A percentile compares a stretch with the other conserved stretches of the same genome.
Conservation (phyloP, 441 rosid species). For the Bocquillonia castaneifolia region DNA sequence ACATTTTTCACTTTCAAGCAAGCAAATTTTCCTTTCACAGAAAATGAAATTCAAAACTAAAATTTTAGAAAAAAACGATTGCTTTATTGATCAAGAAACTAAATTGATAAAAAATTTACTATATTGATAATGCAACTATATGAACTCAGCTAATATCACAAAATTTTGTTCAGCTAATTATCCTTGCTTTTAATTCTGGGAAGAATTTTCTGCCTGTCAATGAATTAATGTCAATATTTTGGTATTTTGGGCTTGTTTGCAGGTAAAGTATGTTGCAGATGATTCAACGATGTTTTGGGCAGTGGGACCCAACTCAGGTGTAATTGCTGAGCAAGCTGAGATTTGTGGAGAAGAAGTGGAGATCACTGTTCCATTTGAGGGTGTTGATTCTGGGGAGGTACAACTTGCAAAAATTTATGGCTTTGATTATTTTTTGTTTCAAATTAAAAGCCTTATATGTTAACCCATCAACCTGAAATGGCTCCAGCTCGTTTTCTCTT, state of each 20-base stretch:
- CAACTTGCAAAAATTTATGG: neutral
- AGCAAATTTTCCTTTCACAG: neutral
- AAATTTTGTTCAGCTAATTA: neutral
- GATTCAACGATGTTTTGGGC: constrained; percentile 95
- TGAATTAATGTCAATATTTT: constrained; percentile 1
- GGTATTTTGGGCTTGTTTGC: constrained; percentile 22
- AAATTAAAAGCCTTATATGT: neutral
- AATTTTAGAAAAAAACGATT: no score
- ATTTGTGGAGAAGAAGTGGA: constrained; percentile 83
- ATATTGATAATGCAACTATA: neutral
- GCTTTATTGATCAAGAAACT: no score
- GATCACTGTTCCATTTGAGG: constrained; percentile 90
- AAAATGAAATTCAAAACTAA: neutral
- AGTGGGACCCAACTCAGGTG: constrained; percentile 59
- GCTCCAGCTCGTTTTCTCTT: neutral
- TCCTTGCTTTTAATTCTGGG: neutral
- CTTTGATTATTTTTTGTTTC: constrained; percentile 6
- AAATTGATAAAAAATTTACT: neutral
- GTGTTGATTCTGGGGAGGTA: constrained; percentile 76
- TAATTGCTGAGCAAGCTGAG: constrained; percentile 72
- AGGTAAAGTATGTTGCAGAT: constrained; percentile 76
- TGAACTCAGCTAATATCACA: neutral
- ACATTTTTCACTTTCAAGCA: constrained; percentile 1
- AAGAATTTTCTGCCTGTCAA: neutral
- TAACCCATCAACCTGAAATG: neutral